Evolutionary conservation across 2,329 filamentous ascomycete species (phyloP).

Genomic region (Penicillium sp.): DNA sequence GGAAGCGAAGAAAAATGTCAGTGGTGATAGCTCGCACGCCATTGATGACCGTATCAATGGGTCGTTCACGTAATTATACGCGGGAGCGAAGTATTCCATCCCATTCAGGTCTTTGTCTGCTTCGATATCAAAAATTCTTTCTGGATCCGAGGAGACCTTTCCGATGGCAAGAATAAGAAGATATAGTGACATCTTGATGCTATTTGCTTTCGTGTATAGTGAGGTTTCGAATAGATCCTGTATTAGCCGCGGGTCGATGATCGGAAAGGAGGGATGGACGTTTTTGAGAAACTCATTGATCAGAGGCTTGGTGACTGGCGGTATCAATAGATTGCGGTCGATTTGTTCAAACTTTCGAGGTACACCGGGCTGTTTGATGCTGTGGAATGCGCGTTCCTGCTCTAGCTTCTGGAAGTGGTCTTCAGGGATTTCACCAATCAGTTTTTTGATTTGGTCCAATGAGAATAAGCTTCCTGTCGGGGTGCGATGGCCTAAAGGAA

Average conservation of each 20-base stretch:
- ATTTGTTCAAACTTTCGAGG: constrained; percentile 5
- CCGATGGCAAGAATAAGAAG: constrained; percentile 15
- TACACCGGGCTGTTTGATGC: background rate
- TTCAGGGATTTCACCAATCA: constrained; percentile 19
- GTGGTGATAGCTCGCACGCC: constrained; percentile 9
- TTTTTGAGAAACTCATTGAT: constrained; percentile 13
- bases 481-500: constrained; percentile 14
- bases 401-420: constrained; percentile 18
- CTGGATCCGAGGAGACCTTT: constrained; percentile 11
- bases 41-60: constrained; percentile 5
- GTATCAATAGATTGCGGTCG: background rate
- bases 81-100: constrained; percentile 18
- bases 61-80: constrained; percentile 10
- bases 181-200: constrained; percentile 13
- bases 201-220: constrained; percentile 3
- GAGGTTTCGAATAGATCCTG: constrained; percentile 9
- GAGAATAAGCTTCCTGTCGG: constrained; percentile 16
- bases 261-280: constrained; percentile 16
- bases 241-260: constrained; percentile 11
- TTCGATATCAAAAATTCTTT: constrained; percentile 11
- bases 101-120: constrained; percentile 6
- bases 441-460: constrained; percentile 13
- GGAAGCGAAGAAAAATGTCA: constrained; percentile 18
- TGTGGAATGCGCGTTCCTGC: constrained; percentile 10
- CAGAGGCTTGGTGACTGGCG: constrained; percentile 7